Evolutionary conservation across 331 rosid genomes (phyloP).

Genomic region (Malus hybrid): DNA sequence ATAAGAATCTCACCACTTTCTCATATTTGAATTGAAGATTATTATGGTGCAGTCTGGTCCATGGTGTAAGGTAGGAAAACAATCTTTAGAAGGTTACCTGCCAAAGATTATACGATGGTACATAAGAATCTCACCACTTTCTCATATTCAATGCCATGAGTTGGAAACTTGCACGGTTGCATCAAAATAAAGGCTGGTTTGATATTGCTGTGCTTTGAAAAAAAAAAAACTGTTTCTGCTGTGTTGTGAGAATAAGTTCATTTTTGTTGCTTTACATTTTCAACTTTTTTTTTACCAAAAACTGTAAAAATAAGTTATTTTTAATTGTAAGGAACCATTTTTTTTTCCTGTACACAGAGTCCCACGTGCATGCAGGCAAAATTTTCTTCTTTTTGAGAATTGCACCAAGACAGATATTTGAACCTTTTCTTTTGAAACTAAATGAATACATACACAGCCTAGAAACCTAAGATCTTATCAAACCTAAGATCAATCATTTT

Average conservation of each 20-base stretch:
- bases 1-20: not conserved
- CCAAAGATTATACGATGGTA: not conserved
- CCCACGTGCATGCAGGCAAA: not conserved
- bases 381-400: too few relatives aligned
- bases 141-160: not conserved
- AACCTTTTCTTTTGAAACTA: not conserved
- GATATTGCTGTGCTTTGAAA: too few relatives aligned
- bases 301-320: too few relatives aligned
- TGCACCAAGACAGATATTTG: not conserved
- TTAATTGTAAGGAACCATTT: too few relatives aligned
- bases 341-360: too few relatives aligned
- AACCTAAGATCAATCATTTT: not conserved
- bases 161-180: not conserved
- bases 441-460: too few relatives aligned
- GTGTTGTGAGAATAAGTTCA: too few relatives aligned
- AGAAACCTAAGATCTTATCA: not conserved
- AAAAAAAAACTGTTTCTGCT: too few relatives aligned
- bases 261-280: too few relatives aligned
- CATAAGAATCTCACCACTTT: not conserved
- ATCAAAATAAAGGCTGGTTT: not conserved
- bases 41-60: not conserved
- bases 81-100: not conserved
- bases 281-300: too few relatives aligned
- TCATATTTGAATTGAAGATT: not conserved
- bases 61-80: not conserved